Base-by-base conservation (phyloP, 1,284 basidiomycete species). In the Bjerkandera adusta region DNA sequence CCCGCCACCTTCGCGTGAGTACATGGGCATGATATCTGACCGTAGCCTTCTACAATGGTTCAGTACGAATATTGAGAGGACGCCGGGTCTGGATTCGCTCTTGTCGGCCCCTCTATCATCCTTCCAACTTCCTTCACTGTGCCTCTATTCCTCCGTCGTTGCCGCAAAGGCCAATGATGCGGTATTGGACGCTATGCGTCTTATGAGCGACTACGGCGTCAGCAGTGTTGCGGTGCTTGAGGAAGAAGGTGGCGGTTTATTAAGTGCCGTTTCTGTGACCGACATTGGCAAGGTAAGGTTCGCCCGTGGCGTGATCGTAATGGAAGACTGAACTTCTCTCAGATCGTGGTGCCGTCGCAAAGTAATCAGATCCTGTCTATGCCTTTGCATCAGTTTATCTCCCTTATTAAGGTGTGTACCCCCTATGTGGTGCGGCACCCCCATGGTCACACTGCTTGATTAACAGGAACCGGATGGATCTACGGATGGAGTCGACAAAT, bases 141-240 rank as follows among this genome's bases (percentile, higher is more conserved):
- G 80, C 54, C 68, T 87, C 22, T 77, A 80, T 54, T 57, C 72
- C 3, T 73, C 78, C 1, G 82, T 89, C 13, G 68, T 89, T 8
- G 74, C 81, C 4, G 67, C 78, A 7, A 71, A 72, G 5, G 77
- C 83, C 33, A 72, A 68, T 15, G 75, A 77, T 3, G 71, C 73
- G 16, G 81, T 89, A 15, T 67, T 89, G 26, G 81, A 88, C 61
- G 85, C 85, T 4, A 89, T 89, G 87, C 76, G 70, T 48, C 68
- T 85, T 24, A 89, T 89, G 87, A 87, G 84, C 57, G 83, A 87
- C 52, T 76, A 83, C 59, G 87, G 87, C 16, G 85, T 89, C 29
- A 87, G 87, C 60, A 87, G 83, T 54, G 69, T 89, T 38, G 87
- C 87, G 16, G 81, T 89, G 5, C 60, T 87, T 4, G 81, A 87